Evolutionary conservation across 2,329 filamentous ascomycete genomes (phyloP), one percentile per base, ranked within the genome.

Genomic region (Simplicillium sp.): DNA sequence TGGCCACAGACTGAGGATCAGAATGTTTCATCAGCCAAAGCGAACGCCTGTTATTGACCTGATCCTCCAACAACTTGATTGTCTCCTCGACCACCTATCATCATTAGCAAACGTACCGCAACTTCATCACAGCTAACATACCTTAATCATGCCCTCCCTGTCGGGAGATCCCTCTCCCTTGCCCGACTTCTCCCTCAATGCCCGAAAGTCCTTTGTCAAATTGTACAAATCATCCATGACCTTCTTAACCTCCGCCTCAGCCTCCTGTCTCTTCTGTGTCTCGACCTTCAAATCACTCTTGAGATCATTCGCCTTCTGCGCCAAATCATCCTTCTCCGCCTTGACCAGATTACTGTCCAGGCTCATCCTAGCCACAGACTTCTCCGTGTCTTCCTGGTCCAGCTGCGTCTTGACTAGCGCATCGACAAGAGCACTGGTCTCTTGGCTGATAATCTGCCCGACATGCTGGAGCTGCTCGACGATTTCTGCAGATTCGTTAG

Each of bases 391-490:
- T 44, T 64, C 56, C 32, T 59, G 54, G 42, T 65, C 61, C 8
- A 65, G 55, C 5, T 50, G 54, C 32, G 62, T 36, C 41, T 62
- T 62, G 52, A 56, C 57, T 14, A 64, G 46, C 4, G 60, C 59
- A 29, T 64, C 58, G 9, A 65, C 59, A 4, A 65, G 60, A 46
- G 60, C 54, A 31, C 56, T 59, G 8, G 57, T 62, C 52, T 65
- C 62, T 20, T 59, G 55, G 45, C 55, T 63, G 49, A 63, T 54
- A 34, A 59, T 53, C 41, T 58, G 59, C 1, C 60, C 59, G 4
- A 63, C 56, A 42, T 64, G 58, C 34, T 62, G 56, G 13, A 65
- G 53, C 41, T 59, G 55, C 4, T 46, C 32, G 28, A 55, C 52
- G 20, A 65, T 56, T 41, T 64, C 59, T 17, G 50, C 50, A 3